Evolutionary conservation across 306 rosid genomes (phyloP).

Genomic region (Clitoria ternatea): DNA sequence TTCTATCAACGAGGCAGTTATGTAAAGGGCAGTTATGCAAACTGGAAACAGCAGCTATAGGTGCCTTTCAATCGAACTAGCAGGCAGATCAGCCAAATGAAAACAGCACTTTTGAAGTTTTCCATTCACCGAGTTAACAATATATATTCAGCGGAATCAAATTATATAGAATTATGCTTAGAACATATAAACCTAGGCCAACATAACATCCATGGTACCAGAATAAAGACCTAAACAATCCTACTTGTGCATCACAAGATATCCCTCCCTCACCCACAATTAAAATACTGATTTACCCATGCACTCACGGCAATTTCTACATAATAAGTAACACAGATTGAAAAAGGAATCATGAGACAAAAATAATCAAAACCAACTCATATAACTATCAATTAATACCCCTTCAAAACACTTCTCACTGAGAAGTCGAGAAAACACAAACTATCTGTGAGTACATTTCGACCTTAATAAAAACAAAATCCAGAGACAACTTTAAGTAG

Average conservation of each 20-base stretch:
- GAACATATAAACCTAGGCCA: too few species aligned
- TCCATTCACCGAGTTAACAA: too few species aligned
- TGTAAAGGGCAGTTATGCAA: too few species aligned
- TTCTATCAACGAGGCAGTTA: too few species aligned
- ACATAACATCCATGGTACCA: too few species aligned
- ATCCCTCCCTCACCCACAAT: not conserved
- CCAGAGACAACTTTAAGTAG: not conserved
- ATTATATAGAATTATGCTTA: too few species aligned
- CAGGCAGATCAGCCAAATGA: too few species aligned
- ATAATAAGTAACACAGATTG: not conserved
- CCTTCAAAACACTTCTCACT: slow-evolving; percentile 1
- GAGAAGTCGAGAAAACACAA: not conserved
- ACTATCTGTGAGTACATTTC: not conserved
- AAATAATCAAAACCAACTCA: not conserved
- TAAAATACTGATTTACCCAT: not conserved
- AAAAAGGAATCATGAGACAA: not conserved
- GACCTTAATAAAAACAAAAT: slow-evolving; percentile 18
- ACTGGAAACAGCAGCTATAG: too few species aligned
- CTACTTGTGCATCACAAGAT: not conserved
- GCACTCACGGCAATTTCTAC: not conserved
- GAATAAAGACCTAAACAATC: not conserved
- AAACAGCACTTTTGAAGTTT: too few species aligned
- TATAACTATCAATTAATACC: not conserved
- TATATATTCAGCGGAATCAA: too few species aligned
- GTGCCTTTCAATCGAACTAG: too few species aligned